Percentiles rank a stretch among this genome's conserved stretches.
These are phyloP conservation scores for Rhodamnia rubescens DNA, from an alignment of 345 rosid species.

Conservation along the genomic window DNA sequence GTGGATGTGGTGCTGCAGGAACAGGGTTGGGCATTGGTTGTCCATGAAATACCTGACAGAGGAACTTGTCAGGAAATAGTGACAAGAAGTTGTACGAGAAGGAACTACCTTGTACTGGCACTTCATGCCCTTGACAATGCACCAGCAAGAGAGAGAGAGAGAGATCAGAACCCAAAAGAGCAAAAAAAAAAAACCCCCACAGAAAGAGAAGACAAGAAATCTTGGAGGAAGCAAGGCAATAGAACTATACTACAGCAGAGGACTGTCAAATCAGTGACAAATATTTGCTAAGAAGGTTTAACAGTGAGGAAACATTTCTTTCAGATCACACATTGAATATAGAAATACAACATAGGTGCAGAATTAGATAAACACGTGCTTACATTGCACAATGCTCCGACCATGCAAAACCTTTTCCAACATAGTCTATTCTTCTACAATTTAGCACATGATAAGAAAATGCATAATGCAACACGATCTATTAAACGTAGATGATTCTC, in stretches of 20 bases:
- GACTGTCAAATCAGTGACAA: background rate
- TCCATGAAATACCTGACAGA: constrained; percentile 73
- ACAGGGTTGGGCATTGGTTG: constrained; percentile 68
- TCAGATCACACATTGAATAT: background rate
- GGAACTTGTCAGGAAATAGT: background rate
- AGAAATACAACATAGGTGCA: background rate
- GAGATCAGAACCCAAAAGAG: background rate
- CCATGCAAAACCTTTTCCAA: background rate
- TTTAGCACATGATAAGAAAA: background rate
- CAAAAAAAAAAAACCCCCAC: background rate
- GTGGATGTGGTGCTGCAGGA: constrained; percentile 80
- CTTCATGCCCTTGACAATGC: background rate
- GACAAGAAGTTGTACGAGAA: background rate
- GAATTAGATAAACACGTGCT: background rate
- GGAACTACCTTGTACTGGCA: background rate
- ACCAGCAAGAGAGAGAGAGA: background rate
- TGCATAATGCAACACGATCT: background rate
- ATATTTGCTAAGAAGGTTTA: background rate
- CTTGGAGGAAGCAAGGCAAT: background rate
- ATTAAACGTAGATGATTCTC: background rate
- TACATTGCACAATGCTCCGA: background rate
- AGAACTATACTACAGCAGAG: background rate
- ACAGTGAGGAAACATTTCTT: background rate
- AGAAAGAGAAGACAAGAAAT: background rate
- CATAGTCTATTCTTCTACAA: background rate